phyloP scores from a whole-genome alignment of 2,329 filamentous ascomycete genomes.

The Trichoderma simmonsii region DNA sequence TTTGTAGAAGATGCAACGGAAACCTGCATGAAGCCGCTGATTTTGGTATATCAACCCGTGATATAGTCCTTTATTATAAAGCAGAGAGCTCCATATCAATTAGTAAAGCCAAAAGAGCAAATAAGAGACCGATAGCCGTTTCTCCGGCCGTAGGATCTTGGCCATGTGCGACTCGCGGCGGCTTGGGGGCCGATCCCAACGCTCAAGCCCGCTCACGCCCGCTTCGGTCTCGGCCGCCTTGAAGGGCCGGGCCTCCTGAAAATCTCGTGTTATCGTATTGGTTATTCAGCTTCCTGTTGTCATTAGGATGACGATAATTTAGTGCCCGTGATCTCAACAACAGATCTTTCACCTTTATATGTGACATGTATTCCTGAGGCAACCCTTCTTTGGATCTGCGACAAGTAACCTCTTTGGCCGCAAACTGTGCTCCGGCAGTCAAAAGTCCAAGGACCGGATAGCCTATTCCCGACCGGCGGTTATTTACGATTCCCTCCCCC shows the following conservation, averaged over 20 bases:
- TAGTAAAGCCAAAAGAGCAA: neutral
- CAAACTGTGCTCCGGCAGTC: neutral
- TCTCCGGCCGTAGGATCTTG: neutral
- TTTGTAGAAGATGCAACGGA: neutral
- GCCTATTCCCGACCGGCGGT: neutral
- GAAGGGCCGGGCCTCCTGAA: slow-evolving; percentile 5
- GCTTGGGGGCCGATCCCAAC: neutral
- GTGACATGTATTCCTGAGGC: neutral
- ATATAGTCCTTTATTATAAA: neutral
- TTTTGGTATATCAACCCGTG: neutral
- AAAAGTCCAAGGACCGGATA: neutral
- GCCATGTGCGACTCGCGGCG: neutral
- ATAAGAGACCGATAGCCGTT: neutral
- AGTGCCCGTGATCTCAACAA: neutral
- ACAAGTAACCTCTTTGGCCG: neutral
- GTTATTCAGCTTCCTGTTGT: neutral
- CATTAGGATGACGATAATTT: neutral
- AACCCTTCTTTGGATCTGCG: neutral
- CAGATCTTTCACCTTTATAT: neutral
- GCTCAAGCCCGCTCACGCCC: neutral
- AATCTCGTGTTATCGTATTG: neutral
- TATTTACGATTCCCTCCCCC: neutral
- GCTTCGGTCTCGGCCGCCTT: slow-evolving; percentile 13
- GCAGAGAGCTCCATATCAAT: neutral
- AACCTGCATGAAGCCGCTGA: neutral